Base-by-base conservation (phyloP, 2,329 filamentous ascomycete genomes). In the Penicillium aurantiogriseum region DNA sequence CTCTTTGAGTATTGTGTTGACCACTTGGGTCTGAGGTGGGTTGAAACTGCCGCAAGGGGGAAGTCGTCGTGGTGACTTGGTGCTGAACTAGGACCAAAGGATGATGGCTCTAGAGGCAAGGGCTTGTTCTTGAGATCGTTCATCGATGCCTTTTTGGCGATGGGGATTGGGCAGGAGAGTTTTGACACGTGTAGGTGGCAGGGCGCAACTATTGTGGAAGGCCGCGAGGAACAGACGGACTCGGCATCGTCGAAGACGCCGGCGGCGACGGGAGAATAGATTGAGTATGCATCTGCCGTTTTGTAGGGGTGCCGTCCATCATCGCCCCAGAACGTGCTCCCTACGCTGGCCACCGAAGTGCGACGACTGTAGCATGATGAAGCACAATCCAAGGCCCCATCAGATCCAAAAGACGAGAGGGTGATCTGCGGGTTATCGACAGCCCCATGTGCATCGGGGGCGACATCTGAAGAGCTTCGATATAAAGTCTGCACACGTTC, bases 51-150 rank as follows among this genome's bases (percentile, higher is more conserved):
- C 17, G 46, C 19, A 39, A 21, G 44, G 49, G 44, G 27, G 35
- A 45, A 51, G 36, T 51, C 40, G 36, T 29, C n/a, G 39, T 55
- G 66, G 21, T 66, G 68, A 39, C 69, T 61, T 9, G 65, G 57
- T 3, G 72, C 57, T n/a, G 72, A 73, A 6, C 65, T 61, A 44
- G 72, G 52, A 48, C 65, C 62, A 38, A 70, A 66, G 2, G 66
- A 63, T 27, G 66, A 63, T 27, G 76, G 76, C 23, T 73, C 73
- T 5, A 70, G 65, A 17, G 77, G 76, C 5, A 79, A 67, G 8
- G 76, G 75, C 50, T 78, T 78, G 52, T 77, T 74, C 54, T 64
- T 72, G 21, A 71, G 54, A 23, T 74, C 65, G 13, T 63, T 61
- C 23, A 68, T 58, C 1, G 68, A 69, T 23, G 63, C 63, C 25